Percentiles rank a stretch among this genome's conserved stretches.
phyloP scores from a whole-genome alignment of 2,329 filamentous ascomycete genomes.

The Penicillium sp. region DNA sequence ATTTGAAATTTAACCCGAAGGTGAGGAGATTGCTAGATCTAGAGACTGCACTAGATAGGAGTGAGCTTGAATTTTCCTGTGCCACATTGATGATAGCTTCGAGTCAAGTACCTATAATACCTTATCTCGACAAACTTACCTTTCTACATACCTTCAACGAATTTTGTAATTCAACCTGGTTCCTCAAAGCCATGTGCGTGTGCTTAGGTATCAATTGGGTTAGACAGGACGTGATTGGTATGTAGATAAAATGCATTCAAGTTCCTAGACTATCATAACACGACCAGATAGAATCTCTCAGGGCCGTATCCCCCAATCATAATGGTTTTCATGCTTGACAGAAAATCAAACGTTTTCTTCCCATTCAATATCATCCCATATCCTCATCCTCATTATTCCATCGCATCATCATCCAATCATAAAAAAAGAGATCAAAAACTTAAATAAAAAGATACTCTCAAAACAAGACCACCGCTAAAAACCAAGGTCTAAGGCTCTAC shows the following conservation, averaged over 20 bases:
- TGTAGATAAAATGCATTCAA: background rate
- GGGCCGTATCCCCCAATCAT: background rate
- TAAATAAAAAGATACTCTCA: background rate
- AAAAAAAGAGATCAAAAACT: background rate
- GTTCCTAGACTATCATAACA: background rate
- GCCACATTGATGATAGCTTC: no score
- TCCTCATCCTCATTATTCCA: background rate
- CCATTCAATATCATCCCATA: background rate
- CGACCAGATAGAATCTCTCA: background rate
- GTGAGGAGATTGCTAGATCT: no score
- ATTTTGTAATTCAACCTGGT: no score
- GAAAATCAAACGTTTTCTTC: background rate
- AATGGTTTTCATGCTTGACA: background rate
- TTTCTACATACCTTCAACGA: no score
- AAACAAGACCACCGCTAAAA: background rate
- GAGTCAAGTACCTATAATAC: no score
- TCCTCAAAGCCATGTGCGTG: no score
- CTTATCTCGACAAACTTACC: no score
- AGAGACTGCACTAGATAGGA: no score
- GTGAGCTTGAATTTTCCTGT: no score
- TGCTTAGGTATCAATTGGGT: no score
- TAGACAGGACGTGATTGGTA: no score
- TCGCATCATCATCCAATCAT: slow-evolving; percentile 2
- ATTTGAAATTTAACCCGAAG: no score
- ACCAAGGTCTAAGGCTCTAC: background rate